Percentiles rank a stretch among this genome's conserved stretches.
These are phyloP conservation scores for Raddia guianensis DNA, from an alignment of 176 grass and related monocot genomes.

Conservation along the genomic window DNA sequence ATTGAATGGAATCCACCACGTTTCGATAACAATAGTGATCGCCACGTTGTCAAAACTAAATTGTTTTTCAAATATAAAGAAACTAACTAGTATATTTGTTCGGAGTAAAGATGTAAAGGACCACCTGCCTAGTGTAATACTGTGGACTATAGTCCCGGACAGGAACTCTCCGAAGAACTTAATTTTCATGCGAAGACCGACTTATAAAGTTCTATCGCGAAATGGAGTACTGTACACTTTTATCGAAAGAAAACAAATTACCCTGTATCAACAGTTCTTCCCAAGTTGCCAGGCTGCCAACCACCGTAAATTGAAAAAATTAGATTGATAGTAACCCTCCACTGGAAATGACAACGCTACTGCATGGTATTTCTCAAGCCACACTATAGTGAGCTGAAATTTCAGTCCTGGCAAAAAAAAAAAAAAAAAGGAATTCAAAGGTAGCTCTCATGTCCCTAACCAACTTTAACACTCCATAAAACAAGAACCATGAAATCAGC, in stretches of 20 bases:
- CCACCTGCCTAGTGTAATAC: background rate
- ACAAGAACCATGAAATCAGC: constrained; percentile 25
- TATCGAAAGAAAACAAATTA: background rate
- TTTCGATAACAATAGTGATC: background rate
- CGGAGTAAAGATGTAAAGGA: background rate
- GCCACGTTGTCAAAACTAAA: background rate
- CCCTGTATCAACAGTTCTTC: constrained; percentile 20
- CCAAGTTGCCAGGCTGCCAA: background rate
- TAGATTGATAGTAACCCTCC: constrained; percentile 38
- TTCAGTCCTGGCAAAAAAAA: constrained; percentile 26
- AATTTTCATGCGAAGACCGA: background rate
- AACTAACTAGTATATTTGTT: background rate
- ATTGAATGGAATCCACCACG: background rate
- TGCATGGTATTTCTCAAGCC: constrained; percentile 33
- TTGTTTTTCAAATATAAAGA: background rate
- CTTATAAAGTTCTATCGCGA: background rate
- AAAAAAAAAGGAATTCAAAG: too few relatives aligned
- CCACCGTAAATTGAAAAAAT: constrained; percentile 38
- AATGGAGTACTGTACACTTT: background rate
- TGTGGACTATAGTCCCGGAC: background rate
- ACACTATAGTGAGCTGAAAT: constrained; percentile 46
- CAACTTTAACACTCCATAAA: constrained; percentile 27
- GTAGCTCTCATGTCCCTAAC: constrained; percentile 43
- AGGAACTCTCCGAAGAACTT: too few relatives aligned
- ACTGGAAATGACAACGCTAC: constrained; percentile 31